Base-by-base conservation (phyloP, 225 moss, liverwort and hornwort genomes). In the Bryoerythrophyllum caledonicum region DNA sequence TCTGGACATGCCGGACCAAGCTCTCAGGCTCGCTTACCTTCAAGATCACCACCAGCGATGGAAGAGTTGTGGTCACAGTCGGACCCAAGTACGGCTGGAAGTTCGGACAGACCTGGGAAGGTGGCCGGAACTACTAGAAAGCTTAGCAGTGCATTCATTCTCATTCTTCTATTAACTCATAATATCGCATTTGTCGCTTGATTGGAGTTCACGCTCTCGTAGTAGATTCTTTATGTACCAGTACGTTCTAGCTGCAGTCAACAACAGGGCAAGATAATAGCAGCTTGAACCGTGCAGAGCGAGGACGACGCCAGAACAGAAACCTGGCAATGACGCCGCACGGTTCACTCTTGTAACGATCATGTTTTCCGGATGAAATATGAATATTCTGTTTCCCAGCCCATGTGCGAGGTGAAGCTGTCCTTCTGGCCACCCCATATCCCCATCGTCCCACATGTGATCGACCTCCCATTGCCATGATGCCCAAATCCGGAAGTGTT, bases 51-150 rank as follows among this genome's bases (percentile, higher is more conserved):
- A 62, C 80, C 43, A 54, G 78, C 20, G 76, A 94, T 34, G 89
- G 92, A 1, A 44, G 25, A 14, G 34, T 27, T 0, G 0, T 83
- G 2, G 51, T 78, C 3, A 63, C 72, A 10, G 16, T 82, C 53
- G 10, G 82, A 72, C 12, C 0, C 21, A 16, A 7, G 0, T 2
- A 11, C 0, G 0, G 1, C 5, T 92, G 90, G 89, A 23, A n/a
- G 9, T 92, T 92, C 17, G 92, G 92, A 8, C 89, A 87, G 49
- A 94, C 94, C 0, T 94, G 84, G 71, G 87, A 90, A 38, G n/a
- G n/a, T n/a, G 83, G 89, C 27, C 26, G 0, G 3, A 58, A 71
- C 5, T 71, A 26, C 19, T 70, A 68, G 43, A 44, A 44, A 44
- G 3, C 14, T 12, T 44, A 1, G 44, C 5, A 3, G 4, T 44